phyloP scores from a whole-genome alignment of 2,329 filamentous ascomycete species.

The Epichloe uncinata region DNA sequence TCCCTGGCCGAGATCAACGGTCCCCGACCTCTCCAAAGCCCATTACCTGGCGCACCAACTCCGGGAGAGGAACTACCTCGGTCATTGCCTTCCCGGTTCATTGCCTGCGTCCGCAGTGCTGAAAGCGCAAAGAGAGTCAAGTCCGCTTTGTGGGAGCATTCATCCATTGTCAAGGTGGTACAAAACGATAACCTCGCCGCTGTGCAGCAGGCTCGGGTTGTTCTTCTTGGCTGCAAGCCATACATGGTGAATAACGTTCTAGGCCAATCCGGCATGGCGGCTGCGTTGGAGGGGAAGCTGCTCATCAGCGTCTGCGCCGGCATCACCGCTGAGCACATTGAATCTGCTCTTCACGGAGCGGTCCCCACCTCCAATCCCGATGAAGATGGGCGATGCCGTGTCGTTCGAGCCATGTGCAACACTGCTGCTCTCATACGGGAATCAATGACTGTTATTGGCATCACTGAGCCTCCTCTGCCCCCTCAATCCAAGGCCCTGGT shows the following conservation, averaged over 20 bases:
- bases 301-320: constrained; percentile 74
- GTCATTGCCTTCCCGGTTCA: constrained; percentile 59
- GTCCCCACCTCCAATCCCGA: constrained; percentile 32
- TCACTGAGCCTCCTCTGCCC: constrained; percentile 43
- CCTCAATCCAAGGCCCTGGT: constrained; percentile 42
- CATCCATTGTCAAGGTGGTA: constrained; percentile 48
- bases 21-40: constrained; percentile 31
- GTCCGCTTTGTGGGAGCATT: constrained; percentile 49
- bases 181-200: constrained; percentile 60
- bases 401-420: constrained; percentile 77
- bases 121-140: constrained; percentile 57
- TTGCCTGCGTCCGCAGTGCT: constrained; percentile 65
- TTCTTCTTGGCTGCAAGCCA: constrained; percentile 73
- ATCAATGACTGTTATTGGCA: constrained; percentile 70
- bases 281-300: constrained; percentile 66
- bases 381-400: constrained; percentile 39
- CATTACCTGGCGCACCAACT: constrained; percentile 28
- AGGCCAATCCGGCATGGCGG: constrained; percentile 50
- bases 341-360: constrained; percentile 46
- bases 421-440: constrained; percentile 67
- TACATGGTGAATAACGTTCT: constrained; percentile 59
- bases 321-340: constrained; percentile 56
- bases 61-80: constrained; percentile 35
- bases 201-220: constrained; percentile 53
- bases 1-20: constrained; percentile 45